Conservation (phyloP, 768 basidiomycete genomes). For the Kondoa subrosea region DNA sequence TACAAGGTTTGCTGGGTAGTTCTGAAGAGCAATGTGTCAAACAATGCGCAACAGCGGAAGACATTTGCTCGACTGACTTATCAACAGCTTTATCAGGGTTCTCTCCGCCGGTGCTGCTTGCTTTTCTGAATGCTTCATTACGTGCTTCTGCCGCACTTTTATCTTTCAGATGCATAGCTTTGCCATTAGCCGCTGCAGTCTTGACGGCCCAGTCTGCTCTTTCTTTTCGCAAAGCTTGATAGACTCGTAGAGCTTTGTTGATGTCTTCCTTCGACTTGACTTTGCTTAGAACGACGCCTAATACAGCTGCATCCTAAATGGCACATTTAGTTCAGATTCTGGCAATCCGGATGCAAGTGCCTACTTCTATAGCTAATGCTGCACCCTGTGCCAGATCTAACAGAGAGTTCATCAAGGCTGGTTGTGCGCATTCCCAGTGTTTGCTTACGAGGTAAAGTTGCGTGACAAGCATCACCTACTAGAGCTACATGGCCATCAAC, state of each 20-base stretch:
- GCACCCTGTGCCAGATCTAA: constrained; percentile 31
- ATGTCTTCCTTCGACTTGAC: constrained; percentile 26
- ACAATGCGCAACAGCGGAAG: too few relatives aligned
- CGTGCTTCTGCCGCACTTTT: constrained; percentile 24
- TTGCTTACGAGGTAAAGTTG: constrained; percentile 28
- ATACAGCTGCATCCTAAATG: constrained; percentile 31
- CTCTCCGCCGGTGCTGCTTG: constrained; percentile 18
- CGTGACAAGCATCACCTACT: constrained; percentile 35
- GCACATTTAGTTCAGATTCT: not conserved
- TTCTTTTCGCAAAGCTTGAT: constrained; percentile 21
- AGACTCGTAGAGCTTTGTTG: constrained; percentile 26
- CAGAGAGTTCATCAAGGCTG: too few relatives aligned
- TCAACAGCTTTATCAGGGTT: constrained; percentile 27
- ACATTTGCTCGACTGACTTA: too few relatives aligned
- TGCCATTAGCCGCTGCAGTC: constrained; percentile 17
- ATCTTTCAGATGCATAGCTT: constrained; percentile 24
- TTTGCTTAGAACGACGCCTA: constrained; percentile 31
- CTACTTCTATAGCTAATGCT: constrained; percentile 35
- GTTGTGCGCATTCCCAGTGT: too few relatives aligned
- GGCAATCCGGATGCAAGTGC: not conserved
- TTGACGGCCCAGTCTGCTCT: constrained; percentile 15
- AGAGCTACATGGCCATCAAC: constrained; percentile 32
- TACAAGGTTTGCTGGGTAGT: constrained; percentile 17
- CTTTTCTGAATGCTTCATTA: constrained; percentile 22
- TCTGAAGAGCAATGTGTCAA: too few relatives aligned